Conservation (phyloP, 306 rosid species). For the Carpinus viminea region DNA sequence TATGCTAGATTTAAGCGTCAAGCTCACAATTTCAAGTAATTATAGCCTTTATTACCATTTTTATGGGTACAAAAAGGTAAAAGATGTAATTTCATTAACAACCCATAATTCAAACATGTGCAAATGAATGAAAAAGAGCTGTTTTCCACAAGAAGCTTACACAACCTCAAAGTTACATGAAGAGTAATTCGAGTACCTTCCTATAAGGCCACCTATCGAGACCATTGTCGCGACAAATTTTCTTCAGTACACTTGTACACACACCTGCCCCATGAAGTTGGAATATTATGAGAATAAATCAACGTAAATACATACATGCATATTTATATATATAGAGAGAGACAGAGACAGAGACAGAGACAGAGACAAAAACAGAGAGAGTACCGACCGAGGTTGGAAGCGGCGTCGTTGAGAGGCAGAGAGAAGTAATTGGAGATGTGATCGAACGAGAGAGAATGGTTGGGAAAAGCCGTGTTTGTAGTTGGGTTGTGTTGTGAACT, state of each 20-base stretch:
- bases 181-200: slow-evolving; percentile 26
- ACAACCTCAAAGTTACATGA: slow-evolving; percentile 16
- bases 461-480: neutral
- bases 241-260: slow-evolving; percentile 13
- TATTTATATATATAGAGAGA: no score
- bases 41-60: neutral
- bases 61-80: neutral
- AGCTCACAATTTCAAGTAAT: neutral
- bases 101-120: no score
- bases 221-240: slow-evolving; percentile 35
- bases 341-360: neutral
- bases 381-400: neutral
- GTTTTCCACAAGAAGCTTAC: neutral
- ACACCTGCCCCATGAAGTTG: slow-evolving; percentile 31
- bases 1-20: no score
- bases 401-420: slow-evolving; percentile 3
- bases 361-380: neutral
- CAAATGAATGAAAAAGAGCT: slow-evolving; percentile 9
- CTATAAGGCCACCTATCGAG: slow-evolving; percentile 48
- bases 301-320: no score
- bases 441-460: neutral
- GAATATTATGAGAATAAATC: neutral
- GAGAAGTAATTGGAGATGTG: neutral
- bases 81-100: neutral
- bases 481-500: neutral